Base-by-base conservation (phyloP, 495 filamentous ascomycete genomes). In the Lasiosphaeriaceae sp. region DNA sequence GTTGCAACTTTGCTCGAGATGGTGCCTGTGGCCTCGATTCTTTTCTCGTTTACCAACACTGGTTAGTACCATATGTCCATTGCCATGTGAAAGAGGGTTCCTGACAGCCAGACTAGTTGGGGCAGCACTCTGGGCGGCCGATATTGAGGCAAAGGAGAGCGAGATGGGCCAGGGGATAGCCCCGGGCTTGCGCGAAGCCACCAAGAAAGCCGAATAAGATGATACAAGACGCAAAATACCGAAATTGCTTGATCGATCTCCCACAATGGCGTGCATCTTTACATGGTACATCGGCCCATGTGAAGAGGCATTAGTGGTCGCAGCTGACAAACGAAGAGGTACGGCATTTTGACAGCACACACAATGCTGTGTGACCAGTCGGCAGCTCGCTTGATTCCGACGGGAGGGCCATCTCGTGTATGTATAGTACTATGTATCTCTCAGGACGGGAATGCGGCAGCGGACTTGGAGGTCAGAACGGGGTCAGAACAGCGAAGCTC, bases 41-140 rank as follows among this genome's bases (percentile, higher is more conserved):
- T 90, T 43, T 96, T 97, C 68, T 76, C 88, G 9, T 97, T 96
- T 62, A 96, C 90, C 2, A 97, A 96, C 68, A 86, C 89, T 11
- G 90, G 80, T 77, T 72, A 59, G 76, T 55, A 24, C 49, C 35
- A 21, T 43, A 19, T 24, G 14, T 24, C 22, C 34, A n/a, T 22
- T 29, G 6, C 24, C 23, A 41, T 17, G 41, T 2, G 26, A 16
- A 11, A 11, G 11, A 24, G 39, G 20, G 31, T 24, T 29, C 23
- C 63, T 74, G 34, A 75, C 62, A 52, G 34, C 21, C 50, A 17
- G 16, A 26, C 54, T 29, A 77, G 77, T 93, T 49, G 94, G 93
- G 1, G 94, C 94, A 22, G 94, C 92, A 19, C 76, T 98, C 24
- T 98, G 91, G 91, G 92, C 94, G 20, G 87, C 90, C 7, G 93